Percentiles rank a stretch among this genome's conserved stretches.
Conservation (phyloP, 1,284 basidiomycete genomes). For the Fomitopsis pinicola region DNA sequence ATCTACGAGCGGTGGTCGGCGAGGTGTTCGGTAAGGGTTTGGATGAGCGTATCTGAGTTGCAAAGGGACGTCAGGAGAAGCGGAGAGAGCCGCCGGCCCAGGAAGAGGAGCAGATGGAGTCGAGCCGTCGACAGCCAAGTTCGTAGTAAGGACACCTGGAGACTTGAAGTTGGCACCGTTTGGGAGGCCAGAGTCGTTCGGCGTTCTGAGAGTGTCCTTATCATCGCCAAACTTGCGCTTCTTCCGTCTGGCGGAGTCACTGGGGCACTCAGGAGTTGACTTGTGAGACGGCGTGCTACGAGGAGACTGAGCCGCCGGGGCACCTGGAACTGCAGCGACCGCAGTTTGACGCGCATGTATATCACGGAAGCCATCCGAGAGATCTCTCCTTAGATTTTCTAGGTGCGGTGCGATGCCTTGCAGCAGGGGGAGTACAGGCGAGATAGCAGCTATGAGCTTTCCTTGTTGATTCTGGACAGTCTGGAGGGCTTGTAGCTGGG, state of each 20-base stretch:
- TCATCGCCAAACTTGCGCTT: constrained; percentile 11
- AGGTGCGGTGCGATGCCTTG: constrained; percentile 55
- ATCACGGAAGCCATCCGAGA: constrained; percentile 34
- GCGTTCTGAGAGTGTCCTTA: neutral
- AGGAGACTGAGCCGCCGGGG: neutral
- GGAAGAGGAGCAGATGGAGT: neutral
- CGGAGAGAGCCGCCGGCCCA: neutral
- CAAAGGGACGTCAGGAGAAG: neutral
- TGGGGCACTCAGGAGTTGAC: neutral
- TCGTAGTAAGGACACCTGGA: neutral
- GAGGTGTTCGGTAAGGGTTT: constrained; percentile 3
- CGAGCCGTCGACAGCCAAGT: neutral
- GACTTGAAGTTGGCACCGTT: no score
- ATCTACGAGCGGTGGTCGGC: constrained; percentile 3
- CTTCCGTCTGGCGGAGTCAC: neutral
- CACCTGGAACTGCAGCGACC: neutral
- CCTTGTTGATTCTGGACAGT: constrained; percentile 52
- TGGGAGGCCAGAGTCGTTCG: neutral
- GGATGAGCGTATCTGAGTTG: neutral
- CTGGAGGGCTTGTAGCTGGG: constrained; percentile 36
- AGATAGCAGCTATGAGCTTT: constrained; percentile 43
- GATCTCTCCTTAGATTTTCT: constrained; percentile 39
- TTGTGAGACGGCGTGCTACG: neutral
- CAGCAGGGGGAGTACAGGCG: constrained; percentile 53
- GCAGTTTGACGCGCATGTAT: neutral